Conservation (phyloP, 345 rosid species). For the Odontarrhena argentea region DNA sequence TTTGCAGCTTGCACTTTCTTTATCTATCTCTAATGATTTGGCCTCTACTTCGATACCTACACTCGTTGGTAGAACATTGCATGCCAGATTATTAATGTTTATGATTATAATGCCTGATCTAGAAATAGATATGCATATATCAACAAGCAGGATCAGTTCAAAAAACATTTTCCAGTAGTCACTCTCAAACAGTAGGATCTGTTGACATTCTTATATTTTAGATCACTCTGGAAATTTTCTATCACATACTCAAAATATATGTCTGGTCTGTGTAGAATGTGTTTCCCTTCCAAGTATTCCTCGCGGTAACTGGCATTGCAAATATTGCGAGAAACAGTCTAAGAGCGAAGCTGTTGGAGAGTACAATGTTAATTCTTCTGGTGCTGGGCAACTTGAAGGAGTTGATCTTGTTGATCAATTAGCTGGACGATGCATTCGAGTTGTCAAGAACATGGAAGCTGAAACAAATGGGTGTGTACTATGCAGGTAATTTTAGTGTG, state of each 20-base stretch:
- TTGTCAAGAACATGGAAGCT: slow-evolving; percentile 71
- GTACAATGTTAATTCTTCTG: slow-evolving; percentile 71
- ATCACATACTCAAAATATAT: slow-evolving; percentile 12
- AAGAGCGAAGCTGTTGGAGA: slow-evolving; percentile 64
- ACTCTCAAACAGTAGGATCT: slow-evolving; percentile 23
- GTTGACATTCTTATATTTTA: slow-evolving; percentile 26
- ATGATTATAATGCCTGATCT: slow-evolving; percentile 14
- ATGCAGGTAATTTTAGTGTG: slow-evolving; percentile 64
- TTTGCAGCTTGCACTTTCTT: slow-evolving; percentile 27
- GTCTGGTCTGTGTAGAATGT: slow-evolving; percentile 65
- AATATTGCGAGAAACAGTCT: slow-evolving; percentile 70
- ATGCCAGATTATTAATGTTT: slow-evolving; percentile 4
- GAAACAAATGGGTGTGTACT: slow-evolving; percentile 87
- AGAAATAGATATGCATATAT: slow-evolving; percentile 7
- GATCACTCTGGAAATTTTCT: slow-evolving; percentile 21
- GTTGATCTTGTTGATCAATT: slow-evolving; percentile 79
- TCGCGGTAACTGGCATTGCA: slow-evolving; percentile 88
- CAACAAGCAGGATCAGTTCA: slow-evolving; percentile 21
- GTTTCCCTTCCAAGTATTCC: slow-evolving; percentile 70
- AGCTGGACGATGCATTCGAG: slow-evolving; percentile 84
- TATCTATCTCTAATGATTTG: slow-evolving; percentile 19
- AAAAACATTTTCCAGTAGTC: slow-evolving; percentile 14
- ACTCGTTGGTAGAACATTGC: slow-evolving; percentile 26
- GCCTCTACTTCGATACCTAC: slow-evolving; percentile 13
- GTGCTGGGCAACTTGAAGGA: slow-evolving; percentile 81